Evolutionary conservation across 768 basidiomycete genomes (phyloP), one percentile per base, ranked within the genome.

Genomic region (Lactarius sp.): DNA sequence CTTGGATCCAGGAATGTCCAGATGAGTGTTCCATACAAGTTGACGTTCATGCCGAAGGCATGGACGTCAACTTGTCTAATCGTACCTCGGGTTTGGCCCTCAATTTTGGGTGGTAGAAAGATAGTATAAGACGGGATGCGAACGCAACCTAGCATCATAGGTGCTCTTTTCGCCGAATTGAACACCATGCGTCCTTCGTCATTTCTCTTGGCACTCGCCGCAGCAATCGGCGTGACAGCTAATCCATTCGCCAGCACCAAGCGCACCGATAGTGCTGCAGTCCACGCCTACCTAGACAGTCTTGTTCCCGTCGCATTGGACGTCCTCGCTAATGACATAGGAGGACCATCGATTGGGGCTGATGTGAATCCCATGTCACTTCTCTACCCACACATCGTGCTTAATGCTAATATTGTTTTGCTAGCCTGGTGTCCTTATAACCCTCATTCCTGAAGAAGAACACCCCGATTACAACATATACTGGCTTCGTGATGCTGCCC

Each of bases 401-500:
- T 31, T 10, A 14, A 20, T 27, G 31, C 20, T 50, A 18, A 53
- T 33, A 6, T 27, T 27, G 14, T 34, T 55, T 18, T 16, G 6
- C 12, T 20, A 60, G 59, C 59, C 64, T 18, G 64, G 59, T 27
- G 64, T 65, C 9, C 9, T 39, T 18, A 41, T 56, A 22, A 34
- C 52, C n/a, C 3, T 54, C 31, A 37, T 54, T 37, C 64, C 58
- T n/a, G 53, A 60, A 22, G 44, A 36, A n/a, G 52, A n/a, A 4
- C 57, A 46, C 44, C 64, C 59, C 7, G 54, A 56, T 8, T 64
- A 49, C 37, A 20, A 13, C 20, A 44, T 65, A 2, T 65, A 41
- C 20, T 65, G 59, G 64, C 13, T 65, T 7, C 59, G 63, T 9
- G 64, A 60, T 14, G 64, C 27, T 13, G 33, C n/a, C 31, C 41